Percentiles rank a stretch among this genome's conserved stretches.
These are phyloP conservation scores for Fusarium sp. DNA, from an alignment of 2,329 filamentous ascomycete genomes.

Conservation along the genomic window DNA sequence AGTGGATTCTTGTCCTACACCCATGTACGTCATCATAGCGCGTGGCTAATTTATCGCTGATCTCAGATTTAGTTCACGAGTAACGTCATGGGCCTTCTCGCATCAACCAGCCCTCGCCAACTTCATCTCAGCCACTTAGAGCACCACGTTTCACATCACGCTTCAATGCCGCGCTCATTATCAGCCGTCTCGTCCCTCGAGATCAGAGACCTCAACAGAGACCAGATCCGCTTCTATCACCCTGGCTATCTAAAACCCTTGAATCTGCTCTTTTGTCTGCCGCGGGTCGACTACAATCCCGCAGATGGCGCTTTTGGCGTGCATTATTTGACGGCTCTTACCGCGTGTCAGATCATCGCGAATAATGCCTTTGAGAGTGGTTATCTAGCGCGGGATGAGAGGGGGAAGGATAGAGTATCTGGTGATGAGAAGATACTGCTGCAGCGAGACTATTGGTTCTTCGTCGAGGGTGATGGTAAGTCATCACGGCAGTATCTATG, in stretches of 20 bases:
- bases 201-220: constrained; percentile 35
- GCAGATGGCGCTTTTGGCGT: constrained; percentile 17
- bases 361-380: constrained; percentile 37
- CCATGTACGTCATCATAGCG: constrained; percentile 22
- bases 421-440: constrained; percentile 17
- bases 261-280: constrained; percentile 37
- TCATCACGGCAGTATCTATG: no score
- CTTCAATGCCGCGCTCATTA: constrained; percentile 37
- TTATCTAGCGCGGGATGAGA: constrained; percentile 11
- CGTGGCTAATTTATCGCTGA: constrained; percentile 13
- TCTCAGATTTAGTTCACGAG: constrained; percentile 3
- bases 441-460: constrained; percentile 40
- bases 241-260: constrained; percentile 37
- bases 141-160: constrained; percentile 10
- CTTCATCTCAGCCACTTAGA: constrained; percentile 26
- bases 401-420: constrained; percentile 20
- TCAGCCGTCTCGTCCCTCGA: constrained; percentile 37
- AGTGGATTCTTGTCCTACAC: constrained; percentile 6
- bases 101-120: constrained; percentile 5
- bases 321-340: constrained; percentile 33
- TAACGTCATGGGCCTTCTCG: constrained; percentile 32
- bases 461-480: constrained; percentile 36
- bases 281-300: constrained; percentile 32
- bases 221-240: constrained; percentile 42
- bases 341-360: constrained; percentile 33